Conservation (phyloP, 805 yeast genomes). For the Cyberlindnera mrakii region DNA sequence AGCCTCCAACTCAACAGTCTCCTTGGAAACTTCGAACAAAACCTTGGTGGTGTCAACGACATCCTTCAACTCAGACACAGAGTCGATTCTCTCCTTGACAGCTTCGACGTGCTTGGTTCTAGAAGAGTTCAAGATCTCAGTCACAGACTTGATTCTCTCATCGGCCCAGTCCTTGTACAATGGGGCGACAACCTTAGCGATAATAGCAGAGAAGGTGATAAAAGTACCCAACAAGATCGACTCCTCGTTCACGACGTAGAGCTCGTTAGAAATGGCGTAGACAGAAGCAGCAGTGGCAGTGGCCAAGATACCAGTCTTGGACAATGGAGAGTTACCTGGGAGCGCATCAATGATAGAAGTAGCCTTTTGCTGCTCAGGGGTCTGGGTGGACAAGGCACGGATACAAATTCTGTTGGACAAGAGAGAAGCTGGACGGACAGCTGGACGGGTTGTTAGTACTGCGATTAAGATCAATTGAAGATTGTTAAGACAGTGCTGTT, state of each 20-base stretch:
- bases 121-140: conserved; percentile 76
- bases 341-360: conserved; percentile 81
- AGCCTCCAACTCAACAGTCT: conserved; percentile 94
- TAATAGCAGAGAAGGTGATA: conserved; percentile 64
- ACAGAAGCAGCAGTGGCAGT: conserved; percentile 92
- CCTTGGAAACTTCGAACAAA: conserved; percentile 90
- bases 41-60: conserved; percentile 89
- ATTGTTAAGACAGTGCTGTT: no score
- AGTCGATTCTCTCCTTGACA: conserved; percentile 84
- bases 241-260: conserved; percentile 92
- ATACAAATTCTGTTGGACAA: conserved; percentile 39
- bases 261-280: conserved; percentile 90
- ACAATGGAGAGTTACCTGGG: conserved; percentile 82
- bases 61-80: conserved; percentile 84
- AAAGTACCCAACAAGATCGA: conserved; percentile 79
- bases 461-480: background rate
- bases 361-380: conserved; percentile 86
- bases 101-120: conserved; percentile 89
- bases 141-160: conserved; percentile 74
- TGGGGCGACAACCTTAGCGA: conserved; percentile 89
- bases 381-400: conserved; percentile 61
- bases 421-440: conserved; percentile 21
- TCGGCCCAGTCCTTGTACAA: conserved; percentile 92
- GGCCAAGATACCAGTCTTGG: conserved; percentile 94
- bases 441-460: conserved; percentile 3